Conservation (phyloP, 2,329 filamentous ascomycete species). For the Metarhizium anisopliae region DNA sequence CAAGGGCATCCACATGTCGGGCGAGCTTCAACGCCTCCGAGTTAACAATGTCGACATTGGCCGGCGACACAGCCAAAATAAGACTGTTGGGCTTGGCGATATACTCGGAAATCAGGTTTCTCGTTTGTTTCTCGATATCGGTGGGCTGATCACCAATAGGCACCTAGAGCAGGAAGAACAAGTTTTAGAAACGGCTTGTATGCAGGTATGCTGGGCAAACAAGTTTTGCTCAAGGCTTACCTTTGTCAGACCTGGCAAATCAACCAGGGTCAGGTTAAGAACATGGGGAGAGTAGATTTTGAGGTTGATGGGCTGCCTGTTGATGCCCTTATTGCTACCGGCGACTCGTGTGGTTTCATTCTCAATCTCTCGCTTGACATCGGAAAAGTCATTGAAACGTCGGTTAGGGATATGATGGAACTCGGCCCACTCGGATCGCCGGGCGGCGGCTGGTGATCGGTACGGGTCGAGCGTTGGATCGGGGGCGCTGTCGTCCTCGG, state of each 20-base stretch:
- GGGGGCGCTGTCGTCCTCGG: constrained; percentile 59
- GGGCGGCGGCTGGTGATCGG: constrained; percentile 62
- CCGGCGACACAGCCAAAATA: constrained; percentile 89
- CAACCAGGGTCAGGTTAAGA: constrained; percentile 89
- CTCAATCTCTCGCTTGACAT: constrained; percentile 95
- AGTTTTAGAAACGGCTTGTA: background rate
- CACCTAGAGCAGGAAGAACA: constrained; percentile 42
- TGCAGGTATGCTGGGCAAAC: constrained; percentile 8
- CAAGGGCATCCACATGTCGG: constrained; percentile 90
- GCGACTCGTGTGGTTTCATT: constrained; percentile 87
- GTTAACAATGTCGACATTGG: constrained; percentile 97
- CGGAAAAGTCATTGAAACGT: constrained; percentile 81
- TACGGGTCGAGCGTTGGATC: constrained; percentile 64
- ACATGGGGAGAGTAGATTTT: constrained; percentile 98
- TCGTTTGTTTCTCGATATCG: constrained; percentile 97
- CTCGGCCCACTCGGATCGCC: constrained; percentile 74
- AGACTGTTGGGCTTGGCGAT: constrained; percentile 99
- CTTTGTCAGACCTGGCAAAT: constrained; percentile 93
- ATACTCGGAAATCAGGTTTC: constrained; percentile 93
- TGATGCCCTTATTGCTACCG: constrained; percentile 97
- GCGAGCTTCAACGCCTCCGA: constrained; percentile 96
- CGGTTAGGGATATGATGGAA: constrained; percentile 91
- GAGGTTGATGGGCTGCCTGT: constrained; percentile 92
- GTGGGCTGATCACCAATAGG: constrained; percentile 95
- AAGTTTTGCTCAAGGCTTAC: constrained; percentile 31